Evolutionary conservation across 148 eudicot species (phyloP).

Genomic region (Simmondsia chinensis): DNA sequence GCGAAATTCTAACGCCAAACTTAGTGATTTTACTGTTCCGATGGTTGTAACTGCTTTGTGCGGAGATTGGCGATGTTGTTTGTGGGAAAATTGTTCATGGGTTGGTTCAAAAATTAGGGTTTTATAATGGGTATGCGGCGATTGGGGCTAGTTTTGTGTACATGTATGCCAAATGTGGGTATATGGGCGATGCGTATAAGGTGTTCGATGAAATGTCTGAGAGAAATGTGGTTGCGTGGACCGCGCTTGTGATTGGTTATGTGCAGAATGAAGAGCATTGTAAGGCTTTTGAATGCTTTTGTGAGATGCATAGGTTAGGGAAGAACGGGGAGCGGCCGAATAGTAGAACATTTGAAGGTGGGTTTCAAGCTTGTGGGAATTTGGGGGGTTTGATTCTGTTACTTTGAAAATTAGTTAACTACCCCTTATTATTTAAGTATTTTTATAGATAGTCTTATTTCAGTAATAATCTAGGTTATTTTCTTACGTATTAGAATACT

Average conservation of each 20-base stretch:
- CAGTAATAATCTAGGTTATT: no score
- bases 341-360: conserved; percentile 62
- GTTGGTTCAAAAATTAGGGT: conserved; percentile 31
- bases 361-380: conserved; percentile 62
- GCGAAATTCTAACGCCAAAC: conserved; percentile 26
- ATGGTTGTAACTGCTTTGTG: conserved; percentile 57
- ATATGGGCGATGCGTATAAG: conserved; percentile 29
- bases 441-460: no score
- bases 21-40: conserved; percentile 51
- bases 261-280: conserved; percentile 55
- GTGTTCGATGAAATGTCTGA: conserved; percentile 47
- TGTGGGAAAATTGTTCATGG: conserved; percentile 42
- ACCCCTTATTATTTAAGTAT: no score
- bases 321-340: conserved; percentile 40
- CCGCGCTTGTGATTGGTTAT: conserved; percentile 61
- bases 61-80: conserved; percentile 24
- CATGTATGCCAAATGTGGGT: conserved; percentile 56
- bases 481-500: no score
- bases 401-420: no score
- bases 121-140: conserved; percentile 37
- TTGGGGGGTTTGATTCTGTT: conserved; percentile 34
- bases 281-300: conserved; percentile 42
- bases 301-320: conserved; percentile 43
- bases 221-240: conserved; percentile 54
- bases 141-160: conserved; percentile 56